Evolutionary conservation across 441 rosid genomes (phyloP).

Genomic region (Cnidoscolus chayamansa): DNA sequence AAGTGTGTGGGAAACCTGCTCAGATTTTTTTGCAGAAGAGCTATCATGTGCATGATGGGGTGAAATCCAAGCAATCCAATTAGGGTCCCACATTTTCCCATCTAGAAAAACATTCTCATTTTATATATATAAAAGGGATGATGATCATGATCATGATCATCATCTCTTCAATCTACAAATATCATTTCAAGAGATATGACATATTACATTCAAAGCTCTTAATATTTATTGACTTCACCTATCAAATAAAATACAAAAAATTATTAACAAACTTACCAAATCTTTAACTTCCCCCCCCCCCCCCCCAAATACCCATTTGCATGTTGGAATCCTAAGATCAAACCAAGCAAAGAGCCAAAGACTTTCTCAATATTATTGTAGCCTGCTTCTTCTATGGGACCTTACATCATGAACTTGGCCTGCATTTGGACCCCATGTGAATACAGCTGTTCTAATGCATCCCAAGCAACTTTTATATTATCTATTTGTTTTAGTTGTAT

Average conservation of each 20-base stretch:
- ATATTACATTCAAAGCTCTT: background rate
- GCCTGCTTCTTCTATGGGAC: conserved; percentile 13
- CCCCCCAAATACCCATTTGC: background rate
- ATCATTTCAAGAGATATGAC: conserved; percentile 19
- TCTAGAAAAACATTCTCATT: background rate
- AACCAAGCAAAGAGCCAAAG: background rate
- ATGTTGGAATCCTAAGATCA: conserved; percentile 26
- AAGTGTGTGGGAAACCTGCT: background rate
- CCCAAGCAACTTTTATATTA: conserved; percentile 5
- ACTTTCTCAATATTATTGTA: background rate
- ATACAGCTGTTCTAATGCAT: conserved; percentile 6
- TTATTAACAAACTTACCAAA: conserved; percentile 4
- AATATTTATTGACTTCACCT: no score
- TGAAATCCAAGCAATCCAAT: conserved; percentile 76
- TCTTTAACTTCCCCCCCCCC: background rate
- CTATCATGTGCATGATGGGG: conserved; percentile 39
- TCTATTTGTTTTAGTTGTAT: background rate
- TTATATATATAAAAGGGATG: no score
- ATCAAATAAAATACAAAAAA: conserved; percentile 6
- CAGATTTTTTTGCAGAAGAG: background rate
- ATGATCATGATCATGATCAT: background rate
- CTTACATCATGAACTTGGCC: conserved; percentile 20
- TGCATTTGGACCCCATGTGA: conserved; percentile 28
- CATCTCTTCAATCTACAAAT: conserved; percentile 12
- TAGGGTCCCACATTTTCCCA: conserved; percentile 30